Base-by-base conservation (phyloP, 139 green algal genomes). In the Klebsormidium nitens region DNA sequence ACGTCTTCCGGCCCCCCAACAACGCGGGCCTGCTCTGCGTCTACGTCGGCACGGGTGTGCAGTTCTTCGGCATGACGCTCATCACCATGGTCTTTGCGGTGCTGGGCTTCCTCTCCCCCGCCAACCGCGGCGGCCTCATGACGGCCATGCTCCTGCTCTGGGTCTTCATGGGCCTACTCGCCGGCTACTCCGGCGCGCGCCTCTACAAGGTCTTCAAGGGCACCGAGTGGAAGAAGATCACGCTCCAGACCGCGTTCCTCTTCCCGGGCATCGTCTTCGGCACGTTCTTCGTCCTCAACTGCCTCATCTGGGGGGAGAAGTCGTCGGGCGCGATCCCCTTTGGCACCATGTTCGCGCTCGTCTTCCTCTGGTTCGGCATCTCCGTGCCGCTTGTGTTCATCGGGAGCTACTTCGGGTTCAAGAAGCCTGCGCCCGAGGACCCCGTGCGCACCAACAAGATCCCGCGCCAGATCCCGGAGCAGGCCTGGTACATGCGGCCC, bases 361-460 rank as follows among this genome's bases (percentile, higher is more conserved):
- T 88, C 81, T 96, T 96, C 83, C 84, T 99, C 14, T 99, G 94
- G 94, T 95, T 97, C 69, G 91, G 93, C 57, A 93, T 99, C 69
- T 96, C 89, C 8, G 87, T 96, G 49, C 94, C 94, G 5, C 85
- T 99, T 2, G 89, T 95, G 36, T 97, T 97, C 60, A 74, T 97
- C 0, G 94, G 94, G 34, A 88, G 82, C 44, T 97, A 96, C 78
- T 94, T 96, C 60, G 94, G 93, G 36, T 97, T 95, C 88, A 95
- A 93, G 81, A 89, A 87, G 78, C 74, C 89, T 2, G 82, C 88
- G 0, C 68, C 80, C 14, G 89, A 97, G 68, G 85, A 93, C 62
- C 94, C 94, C 2, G 93, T 98, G 37, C 85, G 93, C 47, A 98
- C 93, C 36, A 99, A 98, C 86, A 96, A 97, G 80, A 99, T 99